Percentiles rank a stretch among this genome's conserved stretches.
Evolutionary conservation across 768 basidiomycete genomes (phyloP).

Genomic region (Phlegmacium glaucopus): DNA sequence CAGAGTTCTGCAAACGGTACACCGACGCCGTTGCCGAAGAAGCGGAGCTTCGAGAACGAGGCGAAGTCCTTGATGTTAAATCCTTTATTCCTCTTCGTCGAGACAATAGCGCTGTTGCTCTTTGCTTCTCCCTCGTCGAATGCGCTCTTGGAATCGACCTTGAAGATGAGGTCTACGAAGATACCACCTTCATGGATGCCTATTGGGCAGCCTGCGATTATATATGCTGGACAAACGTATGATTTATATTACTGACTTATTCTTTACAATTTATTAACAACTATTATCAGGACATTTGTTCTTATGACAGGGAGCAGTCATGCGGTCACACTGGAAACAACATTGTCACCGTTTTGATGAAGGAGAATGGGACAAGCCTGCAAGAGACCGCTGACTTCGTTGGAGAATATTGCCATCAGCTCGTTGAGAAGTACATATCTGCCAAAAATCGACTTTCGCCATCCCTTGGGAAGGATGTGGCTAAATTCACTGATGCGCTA

Average conservation of each 20-base stretch:
- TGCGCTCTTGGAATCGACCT: constrained; percentile 61
- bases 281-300: constrained; percentile 56
- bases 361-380: constrained; percentile 46
- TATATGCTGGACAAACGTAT: constrained; percentile 69
- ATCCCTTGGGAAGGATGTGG: constrained; percentile 48
- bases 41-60: constrained; percentile 57
- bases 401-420: constrained; percentile 44
- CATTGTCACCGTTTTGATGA: constrained; percentile 66
- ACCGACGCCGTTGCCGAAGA: constrained; percentile 56
- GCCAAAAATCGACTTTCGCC: constrained; percentile 48
- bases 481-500: constrained; percentile 50
- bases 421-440: constrained; percentile 48
- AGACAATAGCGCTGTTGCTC: constrained; percentile 64
- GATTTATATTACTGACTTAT: constrained; percentile 13
- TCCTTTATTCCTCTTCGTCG: constrained; percentile 58
- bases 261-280: neutral
- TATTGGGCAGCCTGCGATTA: constrained; percentile 62
- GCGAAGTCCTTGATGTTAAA: constrained; percentile 50
- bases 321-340: constrained; percentile 65
- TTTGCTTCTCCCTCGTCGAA: constrained; percentile 62
- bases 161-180: constrained; percentile 56
- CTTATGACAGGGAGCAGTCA: constrained; percentile 71
- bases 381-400: constrained; percentile 60
- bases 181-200: constrained; percentile 49
- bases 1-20: constrained; percentile 51